phyloP scores from a whole-genome alignment of 495 filamentous ascomycete genomes.

The Lentithecium fluviatile region DNA sequence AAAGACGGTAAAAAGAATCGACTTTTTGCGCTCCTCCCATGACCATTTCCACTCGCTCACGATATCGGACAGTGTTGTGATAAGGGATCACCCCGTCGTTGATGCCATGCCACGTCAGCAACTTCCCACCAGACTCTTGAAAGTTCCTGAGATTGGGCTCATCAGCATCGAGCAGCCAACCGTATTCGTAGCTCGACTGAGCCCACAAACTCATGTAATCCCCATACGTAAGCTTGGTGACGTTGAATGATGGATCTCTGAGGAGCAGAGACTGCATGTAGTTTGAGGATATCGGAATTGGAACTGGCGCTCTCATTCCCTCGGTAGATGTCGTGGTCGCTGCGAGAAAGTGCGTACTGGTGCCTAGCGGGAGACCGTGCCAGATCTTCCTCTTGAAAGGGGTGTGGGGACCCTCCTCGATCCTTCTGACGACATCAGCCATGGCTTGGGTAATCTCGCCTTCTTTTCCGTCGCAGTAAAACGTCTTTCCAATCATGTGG shows the following conservation, averaged over 20 bases:
- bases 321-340: constrained; percentile 1
- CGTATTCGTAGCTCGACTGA: constrained; percentile 35
- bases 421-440: constrained; percentile 32
- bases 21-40: constrained; percentile 33
- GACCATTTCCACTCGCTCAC: constrained; percentile 34
- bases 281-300: constrained; percentile 21
- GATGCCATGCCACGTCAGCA: constrained; percentile 51
- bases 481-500: constrained; percentile 37
- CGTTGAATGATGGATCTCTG: constrained; percentile 31
- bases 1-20: constrained; percentile 43
- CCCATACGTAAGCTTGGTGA: constrained; percentile 18
- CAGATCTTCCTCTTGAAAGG: constrained; percentile 16
- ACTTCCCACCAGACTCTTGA: constrained; percentile 43
- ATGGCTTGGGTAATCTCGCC: constrained; percentile 17
- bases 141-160: constrained; percentile 49
- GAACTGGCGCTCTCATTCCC: constrained; percentile 6
- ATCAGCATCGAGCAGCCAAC: constrained; percentile 40
- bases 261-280: constrained; percentile 31
- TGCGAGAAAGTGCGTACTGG: constrained; percentile 2
- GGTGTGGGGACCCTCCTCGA: constrained; percentile 33
- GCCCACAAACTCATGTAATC: constrained; percentile 37
- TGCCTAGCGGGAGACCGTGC: constrained; percentile 32
- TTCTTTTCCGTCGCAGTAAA: constrained; percentile 32
- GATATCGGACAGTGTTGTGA: constrained; percentile 37
- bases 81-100: constrained; percentile 35